Percentiles rank a stretch among this genome's conserved stretches.
These are phyloP conservation scores for Fusarium torreyae DNA, from an alignment of 2,329 filamentous ascomycete genomes.

Conservation along the genomic window DNA sequence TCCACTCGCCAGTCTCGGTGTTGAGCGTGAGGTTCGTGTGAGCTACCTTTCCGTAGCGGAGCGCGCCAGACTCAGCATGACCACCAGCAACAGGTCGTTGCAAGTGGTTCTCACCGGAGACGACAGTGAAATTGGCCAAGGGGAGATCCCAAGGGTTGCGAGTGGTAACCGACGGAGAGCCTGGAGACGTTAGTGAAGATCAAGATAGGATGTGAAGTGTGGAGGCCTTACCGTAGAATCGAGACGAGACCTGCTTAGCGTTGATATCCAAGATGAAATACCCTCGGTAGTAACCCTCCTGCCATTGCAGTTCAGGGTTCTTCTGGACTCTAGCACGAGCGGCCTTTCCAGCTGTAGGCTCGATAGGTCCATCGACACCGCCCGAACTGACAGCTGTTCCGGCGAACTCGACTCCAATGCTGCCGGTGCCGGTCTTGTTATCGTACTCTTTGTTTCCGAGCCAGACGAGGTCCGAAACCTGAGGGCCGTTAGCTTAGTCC, in stretches of 20 bases:
- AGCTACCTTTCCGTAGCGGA: conserved; percentile 63
- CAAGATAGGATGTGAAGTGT: accelerated
- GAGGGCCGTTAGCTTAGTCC: conserved; percentile 48
- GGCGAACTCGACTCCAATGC: conserved; percentile 75
- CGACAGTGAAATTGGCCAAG: conserved; percentile 79
- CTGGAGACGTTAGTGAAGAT: background rate
- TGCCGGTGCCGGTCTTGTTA: conserved; percentile 65
- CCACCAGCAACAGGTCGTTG: conserved; percentile 60
- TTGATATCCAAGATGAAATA: conserved; percentile 77
- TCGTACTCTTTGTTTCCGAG: conserved; percentile 69
- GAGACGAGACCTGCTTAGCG: conserved; percentile 71
- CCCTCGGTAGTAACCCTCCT: conserved; percentile 80
- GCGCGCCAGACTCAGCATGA: conserved; percentile 66
- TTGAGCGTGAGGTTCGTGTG: conserved; percentile 51
- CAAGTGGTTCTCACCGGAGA: conserved; percentile 72
- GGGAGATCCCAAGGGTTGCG: conserved; percentile 76
- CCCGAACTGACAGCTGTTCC: conserved; percentile 71
- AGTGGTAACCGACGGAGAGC: conserved; percentile 67
- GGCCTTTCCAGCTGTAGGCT: conserved; percentile 55
- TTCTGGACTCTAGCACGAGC: conserved; percentile 48
- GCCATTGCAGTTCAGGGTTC: conserved; percentile 79
- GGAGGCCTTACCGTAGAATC: conserved; percentile 68
- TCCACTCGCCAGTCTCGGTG: conserved; percentile 37
- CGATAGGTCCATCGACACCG: conserved; percentile 58
- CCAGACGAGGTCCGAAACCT: conserved; percentile 73